Evolutionary conservation across 768 basidiomycete species (phyloP).

Genomic region (Naganishia friedmannii): DNA sequence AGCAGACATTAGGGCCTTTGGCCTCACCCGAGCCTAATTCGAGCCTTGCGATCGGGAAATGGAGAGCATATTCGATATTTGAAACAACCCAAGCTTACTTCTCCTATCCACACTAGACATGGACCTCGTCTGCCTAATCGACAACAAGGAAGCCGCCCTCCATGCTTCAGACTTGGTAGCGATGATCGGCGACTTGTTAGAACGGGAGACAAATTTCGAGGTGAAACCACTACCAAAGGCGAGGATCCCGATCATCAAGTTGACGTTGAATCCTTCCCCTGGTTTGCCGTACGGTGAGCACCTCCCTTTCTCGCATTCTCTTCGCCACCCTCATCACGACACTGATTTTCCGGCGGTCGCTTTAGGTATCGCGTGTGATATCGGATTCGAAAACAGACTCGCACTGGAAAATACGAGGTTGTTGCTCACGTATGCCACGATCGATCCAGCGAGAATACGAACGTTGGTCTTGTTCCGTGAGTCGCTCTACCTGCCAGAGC

Average conservation of each 20-base stretch:
- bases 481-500: constrained; percentile 51
- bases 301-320: no score
- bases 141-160: constrained; percentile 70
- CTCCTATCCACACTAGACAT: constrained; percentile 65
- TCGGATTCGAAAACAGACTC: constrained; percentile 95
- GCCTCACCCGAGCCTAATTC: no score
- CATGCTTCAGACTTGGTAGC: constrained; percentile 85
- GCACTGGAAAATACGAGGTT: constrained; percentile 95
- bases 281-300: constrained; percentile 49
- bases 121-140: constrained; percentile 96
- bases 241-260: constrained; percentile 96
- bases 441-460: constrained; percentile 88
- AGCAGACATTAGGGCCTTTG: no score
- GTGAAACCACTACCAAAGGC: constrained; percentile 96
- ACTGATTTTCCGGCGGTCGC: constrained; percentile 60
- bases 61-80: no score
- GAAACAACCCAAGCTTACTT: neutral
- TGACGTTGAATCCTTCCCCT: constrained; percentile 69
- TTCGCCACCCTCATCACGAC: no score
- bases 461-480: constrained; percentile 93
- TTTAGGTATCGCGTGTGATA: constrained; percentile 92
- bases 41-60: no score
- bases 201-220: constrained; percentile 91
- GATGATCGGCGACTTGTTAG: constrained; percentile 86
- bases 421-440: constrained; percentile 93